Evolutionary conservation across 495 filamentous ascomycete genomes (phyloP), one percentile per base, ranked within the genome.

Genomic region (Penicillium flavigenum): DNA sequence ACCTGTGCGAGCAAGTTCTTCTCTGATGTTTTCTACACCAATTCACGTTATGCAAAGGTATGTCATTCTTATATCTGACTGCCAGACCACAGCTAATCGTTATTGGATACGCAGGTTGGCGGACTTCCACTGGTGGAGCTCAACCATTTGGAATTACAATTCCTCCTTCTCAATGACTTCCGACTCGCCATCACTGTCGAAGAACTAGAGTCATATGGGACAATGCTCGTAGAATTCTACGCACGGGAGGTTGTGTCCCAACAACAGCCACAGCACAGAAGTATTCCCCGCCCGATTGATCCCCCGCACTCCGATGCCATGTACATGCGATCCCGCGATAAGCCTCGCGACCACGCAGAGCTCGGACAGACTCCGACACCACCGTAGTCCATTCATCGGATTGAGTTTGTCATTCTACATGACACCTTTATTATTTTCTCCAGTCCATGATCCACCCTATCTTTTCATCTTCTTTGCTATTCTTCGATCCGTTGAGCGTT

Each of bases 1-100:
- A 98, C 94, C 16, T 98, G 95, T 72, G 93, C 95, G 11, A 96
- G 92, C 82, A 99, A 99, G 76, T 99, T 98, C 80, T 99, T 99
- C 72, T 97, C 92, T 4, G 94, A 99, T 77, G 91, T 98, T 43
- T 99, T 99, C 65, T 99, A 98, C 66, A 99, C 94, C 17, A 99
- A 99, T 74, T 98, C 95, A 45, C 81, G 94, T 83, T 99, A 99
- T 71, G 94, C 95, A 59, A 99, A 98, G 88, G 94, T 96, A 83
- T 60, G 79, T 50, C 49, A 42, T 44, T 51, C 5, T 16, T 45
- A 54, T 36, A 12, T 24, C 56, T 49, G 61, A 29, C 58, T 45
- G 16, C 34, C 14, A 3, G 14, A 26, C 34, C 20, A 39, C 4
- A 6, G 39, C 48, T 53, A 29, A 59, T 63, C 29, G 17, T 56